Base-by-base conservation (phyloP, 176 grass and related monocot species). In the Dendrocalamus sinicus region DNA sequence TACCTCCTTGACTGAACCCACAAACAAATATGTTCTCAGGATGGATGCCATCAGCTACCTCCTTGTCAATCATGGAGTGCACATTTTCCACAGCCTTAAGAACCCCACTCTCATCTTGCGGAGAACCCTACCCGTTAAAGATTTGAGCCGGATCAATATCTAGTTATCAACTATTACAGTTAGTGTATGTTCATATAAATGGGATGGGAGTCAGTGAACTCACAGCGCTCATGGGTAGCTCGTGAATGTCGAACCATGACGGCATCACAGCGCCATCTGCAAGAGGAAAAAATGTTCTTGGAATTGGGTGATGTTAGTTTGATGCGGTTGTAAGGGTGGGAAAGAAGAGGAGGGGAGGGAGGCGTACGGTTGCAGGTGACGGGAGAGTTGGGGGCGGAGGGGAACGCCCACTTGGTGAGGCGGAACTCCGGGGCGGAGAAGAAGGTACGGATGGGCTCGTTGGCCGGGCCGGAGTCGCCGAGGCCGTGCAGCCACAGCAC, bases 191-290 rank as follows among this genome's bases (percentile, higher is more conserved):
- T 73, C n/a, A 75, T 2, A 70, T 7, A 53, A 64, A 58, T 24
- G 45, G 20, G 1, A 39, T 64, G 61, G 62, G 35, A 23, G 22
- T 12, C 43, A 83, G 50, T 66, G 75, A 79, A 89, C 87, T 94
- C 88, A 95, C 96, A 76, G 86, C 72, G 40, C 9, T 84, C 83
- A 98, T 79, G 13, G 93, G 93, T 37, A 94, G 89, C 85, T 95
- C 96, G 81, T 94, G 90, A 76, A 98, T 92, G 14, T 96, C 92
- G 82, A 94, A 98, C 92, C 96, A 98, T 5, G 93, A 98, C 9
- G 93, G 90, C 96, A 96, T 98, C 14, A 99, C 84, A 39, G 77
- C 63, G 83, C 93, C 93, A 90, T 83, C 91, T 95, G 86, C 81
- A 84, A 37, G 2, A 16, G 44, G 32, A 47, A 3, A 1, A 60